Conservation (phyloP, 139 green algal genomes). For the Dunaliella primolecta region DNA sequence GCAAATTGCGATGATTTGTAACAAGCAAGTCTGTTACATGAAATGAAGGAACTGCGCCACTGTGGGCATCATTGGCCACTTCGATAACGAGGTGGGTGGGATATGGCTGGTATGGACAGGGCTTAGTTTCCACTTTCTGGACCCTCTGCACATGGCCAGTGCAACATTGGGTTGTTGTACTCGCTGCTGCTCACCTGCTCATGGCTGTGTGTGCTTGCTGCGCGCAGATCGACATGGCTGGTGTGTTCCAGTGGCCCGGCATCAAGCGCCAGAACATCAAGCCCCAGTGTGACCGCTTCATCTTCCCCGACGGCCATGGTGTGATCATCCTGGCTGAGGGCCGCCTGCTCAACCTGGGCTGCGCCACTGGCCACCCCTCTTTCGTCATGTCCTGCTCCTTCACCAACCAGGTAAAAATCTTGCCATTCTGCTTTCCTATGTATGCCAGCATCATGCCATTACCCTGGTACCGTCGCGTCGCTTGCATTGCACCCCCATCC, state of each 20-base stretch:
- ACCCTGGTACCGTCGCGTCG: neutral
- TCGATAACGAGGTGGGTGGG: constrained; percentile 98
- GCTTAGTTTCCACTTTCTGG: no score
- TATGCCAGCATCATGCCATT: neutral
- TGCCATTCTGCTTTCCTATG: neutral
- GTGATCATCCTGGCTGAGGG: constrained; percentile 98
- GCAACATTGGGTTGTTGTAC: no score
- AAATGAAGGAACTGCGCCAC: constrained; percentile 99
- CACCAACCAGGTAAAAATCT: constrained; percentile 92
- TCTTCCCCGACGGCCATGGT: constrained; percentile 98
- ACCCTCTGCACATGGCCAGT: no score
- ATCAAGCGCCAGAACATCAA: constrained; percentile 99
- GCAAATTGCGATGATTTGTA: no score
- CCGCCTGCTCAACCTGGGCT: constrained; percentile 99
- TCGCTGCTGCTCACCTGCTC: no score
- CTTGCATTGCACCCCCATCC: no score
- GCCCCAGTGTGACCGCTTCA: constrained; percentile 94
- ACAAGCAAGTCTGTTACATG: no score
- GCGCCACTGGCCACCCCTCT: constrained; percentile 96
- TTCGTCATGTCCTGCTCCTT: constrained; percentile 99
- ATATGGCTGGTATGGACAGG: no score
- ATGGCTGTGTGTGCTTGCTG: no score
- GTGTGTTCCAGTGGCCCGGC: constrained; percentile 73
- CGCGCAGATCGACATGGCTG: constrained; percentile 85
- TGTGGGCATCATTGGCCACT: constrained; percentile 99